Evolutionary conservation across 257 asterid species (phyloP), one percentile per base, ranked within the genome.

Genomic region (Solanum arcanum): DNA sequence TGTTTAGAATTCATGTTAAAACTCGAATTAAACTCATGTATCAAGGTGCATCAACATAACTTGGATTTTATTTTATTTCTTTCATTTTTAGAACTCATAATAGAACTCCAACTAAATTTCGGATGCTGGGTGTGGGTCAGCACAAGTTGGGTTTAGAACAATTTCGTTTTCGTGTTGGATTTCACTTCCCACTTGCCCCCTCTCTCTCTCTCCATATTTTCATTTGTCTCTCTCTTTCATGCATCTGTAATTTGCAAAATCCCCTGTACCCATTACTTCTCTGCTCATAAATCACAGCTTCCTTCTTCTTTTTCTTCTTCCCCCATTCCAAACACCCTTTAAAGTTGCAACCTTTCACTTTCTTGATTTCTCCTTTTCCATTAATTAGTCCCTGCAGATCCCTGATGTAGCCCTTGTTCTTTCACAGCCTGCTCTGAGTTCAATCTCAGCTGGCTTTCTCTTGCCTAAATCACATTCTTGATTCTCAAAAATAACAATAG

Each of bases 371-470:
- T 35, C 37, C 29, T 37, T 73, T 20, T 9, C 27, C 27, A 27
- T 25, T 23, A 39, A 72, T 20, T 73, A 73, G 81, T 74, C 49
- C 81, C 49, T 9, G 29, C 49, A 72, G 78, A 72, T 72, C 56
- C 75, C 16, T 6, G 77, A 90, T 90, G 92, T 88, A 86, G 87
- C 39, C 91, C 49, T 70, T 76, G 14, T 49, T 9, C 84, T 49
- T 37, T 81, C 29, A 73, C 35, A 42, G 89, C 91, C 90, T 88
- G 91, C 77, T 83, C 84, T 73, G 83, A 86, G 90, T 88, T 90
- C 56, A 84, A 86, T 88, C 87, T 86, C 88, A 88, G 90, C 89
- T 76, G 90, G 90, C 87, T 86, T 74, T 74, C 11, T 74, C 49
- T 74, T 21, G 81, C 81, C 42, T 9, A 33, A 72, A 72, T 33